Evolutionary conservation across 257 asterid species (phyloP).

Genomic region (Coffea eugenioides): DNA sequence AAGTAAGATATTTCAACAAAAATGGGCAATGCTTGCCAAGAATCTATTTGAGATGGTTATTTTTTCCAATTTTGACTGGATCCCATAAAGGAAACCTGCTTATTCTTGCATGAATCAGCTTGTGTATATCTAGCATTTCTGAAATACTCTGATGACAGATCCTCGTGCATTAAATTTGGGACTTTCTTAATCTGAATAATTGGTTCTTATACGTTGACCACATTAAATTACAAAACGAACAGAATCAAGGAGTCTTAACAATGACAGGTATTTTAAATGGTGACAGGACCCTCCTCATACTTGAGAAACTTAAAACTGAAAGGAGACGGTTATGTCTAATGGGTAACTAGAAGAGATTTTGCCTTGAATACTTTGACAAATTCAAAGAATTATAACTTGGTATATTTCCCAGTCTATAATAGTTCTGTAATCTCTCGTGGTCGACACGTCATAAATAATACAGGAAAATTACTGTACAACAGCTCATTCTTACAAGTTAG

Average conservation of each 20-base stretch:
- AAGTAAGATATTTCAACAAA: neutral
- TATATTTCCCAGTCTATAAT: neutral
- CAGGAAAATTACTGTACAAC: neutral
- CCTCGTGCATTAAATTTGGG: neutral
- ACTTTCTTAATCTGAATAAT: neutral
- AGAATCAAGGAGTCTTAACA: neutral
- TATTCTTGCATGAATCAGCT: neutral
- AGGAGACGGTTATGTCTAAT: neutral
- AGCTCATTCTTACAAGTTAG: constrained; percentile 6
- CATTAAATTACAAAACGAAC: neutral
- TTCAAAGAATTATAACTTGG: neutral
- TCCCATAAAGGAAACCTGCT: neutral
- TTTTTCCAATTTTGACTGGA: neutral
- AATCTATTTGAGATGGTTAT: neutral
- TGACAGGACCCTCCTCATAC: neutral
- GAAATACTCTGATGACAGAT: neutral
- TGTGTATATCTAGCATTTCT: neutral
- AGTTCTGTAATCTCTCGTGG: neutral
- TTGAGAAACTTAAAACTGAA: neutral
- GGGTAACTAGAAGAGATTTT: neutral
- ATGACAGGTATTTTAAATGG: neutral
- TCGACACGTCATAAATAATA: neutral
- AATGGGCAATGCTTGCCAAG: neutral
- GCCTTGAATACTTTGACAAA: neutral
- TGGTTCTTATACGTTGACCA: neutral